phyloP scores from a whole-genome alignment of 352 stramenopile species.

The Phytophthora aleatoria region DNA sequence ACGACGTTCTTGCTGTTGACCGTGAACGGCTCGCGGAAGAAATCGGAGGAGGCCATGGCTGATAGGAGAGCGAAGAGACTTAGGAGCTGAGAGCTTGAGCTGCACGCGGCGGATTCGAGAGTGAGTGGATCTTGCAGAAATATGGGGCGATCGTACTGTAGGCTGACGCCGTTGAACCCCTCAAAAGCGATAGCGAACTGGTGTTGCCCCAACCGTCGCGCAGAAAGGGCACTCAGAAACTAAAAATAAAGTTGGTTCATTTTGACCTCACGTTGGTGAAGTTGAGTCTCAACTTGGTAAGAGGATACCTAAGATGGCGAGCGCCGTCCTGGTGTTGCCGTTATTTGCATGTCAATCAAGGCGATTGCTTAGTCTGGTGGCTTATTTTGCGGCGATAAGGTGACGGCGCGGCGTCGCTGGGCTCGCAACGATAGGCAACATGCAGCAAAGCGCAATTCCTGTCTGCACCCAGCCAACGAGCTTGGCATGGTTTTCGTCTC shows the following conservation, averaged over 20 bases:
- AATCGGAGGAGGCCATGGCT: slow-evolving; percentile 70
- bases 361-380: neutral
- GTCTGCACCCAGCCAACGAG: slow-evolving; percentile 8
- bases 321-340: neutral
- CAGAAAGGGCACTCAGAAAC: neutral
- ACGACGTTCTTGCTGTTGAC: slow-evolving; percentile 96
- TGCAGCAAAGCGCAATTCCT: slow-evolving; percentile 15
- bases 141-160: neutral
- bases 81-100: slow-evolving; percentile 23
- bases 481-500: neutral
- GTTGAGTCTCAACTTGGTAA: neutral
- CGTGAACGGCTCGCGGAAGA: slow-evolving; percentile 90
- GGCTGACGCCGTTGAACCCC: slow-evolving; percentile 18
- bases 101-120: slow-evolving; percentile 27
- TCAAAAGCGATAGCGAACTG: slow-evolving; percentile 26
- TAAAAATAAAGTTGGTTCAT: neutral
- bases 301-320: neutral
- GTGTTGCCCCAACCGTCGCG: slow-evolving; percentile 24
- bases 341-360: neutral
- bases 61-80: neutral
- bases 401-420: neutral
- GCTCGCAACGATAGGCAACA: slow-evolving; percentile 4
- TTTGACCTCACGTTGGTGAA: slow-evolving; percentile 1
- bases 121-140: slow-evolving; percentile 21
- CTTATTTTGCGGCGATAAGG: slow-evolving; percentile 1